A percentile compares a stretch with the other conserved stretches of the same genome.
These are phyloP conservation scores for Pseudogymnoascus destructans DNA, from an alignment of 2,329 filamentous ascomycete genomes.

Conservation along the genomic window DNA sequence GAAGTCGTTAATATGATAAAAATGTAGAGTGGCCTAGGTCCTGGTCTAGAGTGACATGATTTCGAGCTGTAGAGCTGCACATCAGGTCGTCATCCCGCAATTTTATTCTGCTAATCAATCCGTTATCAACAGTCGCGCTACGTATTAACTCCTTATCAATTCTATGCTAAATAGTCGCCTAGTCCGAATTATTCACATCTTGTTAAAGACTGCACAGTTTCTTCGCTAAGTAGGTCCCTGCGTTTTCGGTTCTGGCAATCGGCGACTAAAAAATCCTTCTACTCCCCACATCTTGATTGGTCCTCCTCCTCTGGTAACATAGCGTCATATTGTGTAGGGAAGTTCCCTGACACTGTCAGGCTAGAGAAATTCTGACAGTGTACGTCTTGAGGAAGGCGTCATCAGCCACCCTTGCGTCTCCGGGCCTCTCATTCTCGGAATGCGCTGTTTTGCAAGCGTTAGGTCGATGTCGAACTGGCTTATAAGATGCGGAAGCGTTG, in stretches of 20 bases:
- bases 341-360: no score
- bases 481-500: neutral
- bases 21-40: neutral
- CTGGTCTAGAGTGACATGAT: neutral
- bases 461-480: neutral
- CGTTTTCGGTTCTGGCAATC: neutral
- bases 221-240: neutral
- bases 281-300: no score
- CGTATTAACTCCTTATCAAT: neutral
- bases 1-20: neutral
- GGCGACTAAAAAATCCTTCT: neutral
- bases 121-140: neutral
- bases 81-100: neutral
- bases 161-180: neutral
- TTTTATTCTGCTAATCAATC: neutral
- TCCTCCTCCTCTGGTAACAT: no score
- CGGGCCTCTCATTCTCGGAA: constrained; percentile 4
- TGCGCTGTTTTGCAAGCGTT: neutral
- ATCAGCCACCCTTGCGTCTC: constrained; percentile 10
- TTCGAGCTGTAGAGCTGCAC: neutral
- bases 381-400: constrained; percentile 19
- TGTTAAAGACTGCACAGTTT: neutral
- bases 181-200: neutral
- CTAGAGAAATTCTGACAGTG: constrained; percentile 18
- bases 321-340: no score